A percentile compares a stretch with the other conserved stretches of the same genome.
phyloP scores from a whole-genome alignment of 2,329 filamentous ascomycete species.

The Ramularia endophylla region DNA sequence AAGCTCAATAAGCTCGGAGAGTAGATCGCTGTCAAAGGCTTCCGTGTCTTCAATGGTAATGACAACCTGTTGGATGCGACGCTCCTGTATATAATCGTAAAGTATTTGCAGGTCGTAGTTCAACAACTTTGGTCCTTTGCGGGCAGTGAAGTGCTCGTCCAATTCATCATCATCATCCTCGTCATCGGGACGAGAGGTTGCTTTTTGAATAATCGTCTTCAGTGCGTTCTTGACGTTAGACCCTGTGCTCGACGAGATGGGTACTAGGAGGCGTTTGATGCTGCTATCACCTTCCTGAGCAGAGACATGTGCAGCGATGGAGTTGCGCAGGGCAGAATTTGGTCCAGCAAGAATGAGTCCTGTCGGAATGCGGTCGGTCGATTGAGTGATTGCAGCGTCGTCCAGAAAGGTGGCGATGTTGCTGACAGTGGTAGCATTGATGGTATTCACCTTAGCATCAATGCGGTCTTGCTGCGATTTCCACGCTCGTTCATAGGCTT shows the following conservation, averaged over 20 bases:
- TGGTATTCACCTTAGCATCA: conserved; percentile 42
- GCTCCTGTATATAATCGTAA: conserved; percentile 52
- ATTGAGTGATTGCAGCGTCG: conserved; percentile 16
- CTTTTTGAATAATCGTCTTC: conserved; percentile 66
- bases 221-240: conserved; percentile 66
- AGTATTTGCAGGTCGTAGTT: conserved; percentile 75
- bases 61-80: conserved; percentile 55
- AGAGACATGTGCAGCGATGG: conserved; percentile 66
- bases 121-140: conserved; percentile 49
- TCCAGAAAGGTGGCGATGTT: conserved; percentile 37
- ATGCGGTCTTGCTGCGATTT: conserved; percentile 57
- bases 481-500: conserved; percentile 61
- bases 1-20: conserved; percentile 65
- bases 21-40: conserved; percentile 66
- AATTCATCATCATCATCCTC: conserved; percentile 52
- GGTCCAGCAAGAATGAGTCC: conserved; percentile 66
- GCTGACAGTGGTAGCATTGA: conserved; percentile 35
- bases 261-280: conserved; percentile 53
- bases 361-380: conserved; percentile 12
- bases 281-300: conserved; percentile 31
- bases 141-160: conserved; percentile 26
- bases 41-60: conserved; percentile 77
- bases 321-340: conserved; percentile 67
- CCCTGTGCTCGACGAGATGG: conserved; percentile 65
- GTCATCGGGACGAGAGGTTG: conserved; percentile 42